Percentiles rank a stretch among this genome's conserved stretches.
phyloP scores from a whole-genome alignment of 2,329 filamentous ascomycete genomes.

The Diaporthe australafricana region DNA sequence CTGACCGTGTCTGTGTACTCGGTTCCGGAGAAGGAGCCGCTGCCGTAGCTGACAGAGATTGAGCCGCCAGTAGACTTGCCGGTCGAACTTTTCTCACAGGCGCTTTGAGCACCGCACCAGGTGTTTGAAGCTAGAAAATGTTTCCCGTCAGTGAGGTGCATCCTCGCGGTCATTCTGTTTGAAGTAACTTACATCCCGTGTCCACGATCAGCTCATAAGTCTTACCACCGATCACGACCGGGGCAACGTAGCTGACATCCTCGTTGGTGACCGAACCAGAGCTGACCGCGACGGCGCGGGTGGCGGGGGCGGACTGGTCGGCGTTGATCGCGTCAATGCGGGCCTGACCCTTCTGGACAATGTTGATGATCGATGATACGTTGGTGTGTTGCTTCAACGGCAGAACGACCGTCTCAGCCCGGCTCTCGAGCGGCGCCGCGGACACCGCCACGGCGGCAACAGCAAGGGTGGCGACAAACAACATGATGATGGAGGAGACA shows the following conservation, averaged over 20 bases:
- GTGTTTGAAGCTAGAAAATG: conserved; percentile 41
- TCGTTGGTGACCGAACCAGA: conserved; percentile 45
- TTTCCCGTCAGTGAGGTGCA: not conserved
- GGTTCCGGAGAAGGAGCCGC: conserved; percentile 43
- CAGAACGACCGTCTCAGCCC: conserved; percentile 39
- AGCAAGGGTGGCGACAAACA: conserved; percentile 15
- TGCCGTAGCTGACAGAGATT: conserved; percentile 44
- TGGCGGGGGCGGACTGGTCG: conserved; percentile 5
- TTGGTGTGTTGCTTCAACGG: conserved; percentile 42
- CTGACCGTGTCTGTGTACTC: conserved; percentile 46
- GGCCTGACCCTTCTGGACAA: conserved; percentile 42
- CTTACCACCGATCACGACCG: conserved; percentile 42
- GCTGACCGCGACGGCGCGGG: conserved; percentile 31
- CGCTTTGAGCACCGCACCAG: conserved; percentile 24
- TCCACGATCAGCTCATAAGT: conserved; percentile 45
- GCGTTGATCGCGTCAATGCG: conserved; percentile 43
- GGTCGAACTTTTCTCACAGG: conserved; percentile 27
- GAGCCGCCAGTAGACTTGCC: conserved; percentile 39
- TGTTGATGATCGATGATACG: conserved; percentile 41
- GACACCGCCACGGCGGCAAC: conserved; percentile 40
- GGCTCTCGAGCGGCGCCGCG: conserved; percentile 42
- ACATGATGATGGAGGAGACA: conserved; percentile 10
- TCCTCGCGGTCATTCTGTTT: not conserved
- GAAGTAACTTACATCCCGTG: conserved; percentile 43
- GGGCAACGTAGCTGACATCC: conserved; percentile 43